Evolutionary conservation across 306 rosid species (phyloP), one percentile per base, ranked within the genome.

Genomic region (Macrotyloma uniflorum): DNA sequence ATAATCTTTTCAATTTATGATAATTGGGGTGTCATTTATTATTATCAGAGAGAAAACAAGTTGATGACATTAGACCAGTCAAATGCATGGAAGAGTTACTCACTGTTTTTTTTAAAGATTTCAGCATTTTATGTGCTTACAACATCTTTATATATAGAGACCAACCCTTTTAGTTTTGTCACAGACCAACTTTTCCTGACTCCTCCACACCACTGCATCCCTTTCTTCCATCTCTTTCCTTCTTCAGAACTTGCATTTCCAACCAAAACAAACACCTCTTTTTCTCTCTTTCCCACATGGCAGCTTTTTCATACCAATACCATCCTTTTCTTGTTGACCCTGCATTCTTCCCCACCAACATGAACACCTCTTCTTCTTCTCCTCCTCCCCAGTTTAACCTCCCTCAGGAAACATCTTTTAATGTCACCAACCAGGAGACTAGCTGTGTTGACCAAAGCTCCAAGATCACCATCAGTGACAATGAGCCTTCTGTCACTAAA

Each of bases 261-360:
- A 67, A 70, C 57, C 26, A 58, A 35, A 16, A n/a, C 22, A 14
- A 57, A 57, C 0, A 12, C 16, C 49, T 51, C 14, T 51, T 8
- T 24, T 26, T 45, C 61, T 26, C 38, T 54, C 16, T 54, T 11
- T 40, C 36, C 62, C 46, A 88, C 6, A 35, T 93, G 97, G 97
- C 91, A 70, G 88, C 96, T 80, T 89, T 86, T 85, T 88, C 97
- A 79, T 79, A 54, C 84, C 90, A 85, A 20, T 79, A 82, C 76
- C 88, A 82, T 20, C 83, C 89, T 70, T 77, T 85, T 67, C 87
- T 81, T 69, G 75, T 81, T 77, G 91, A 90, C 75, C 77, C 91
- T 4, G 11, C 85, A 80, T 78, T 83, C 70, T 82, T 86, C 58
- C 72, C 85, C 72, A 82, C 36, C 72, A 80, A 49, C 51, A 57